Conservation (phyloP, 2,329 filamentous ascomycete species). For the Venturia asperata region DNA sequence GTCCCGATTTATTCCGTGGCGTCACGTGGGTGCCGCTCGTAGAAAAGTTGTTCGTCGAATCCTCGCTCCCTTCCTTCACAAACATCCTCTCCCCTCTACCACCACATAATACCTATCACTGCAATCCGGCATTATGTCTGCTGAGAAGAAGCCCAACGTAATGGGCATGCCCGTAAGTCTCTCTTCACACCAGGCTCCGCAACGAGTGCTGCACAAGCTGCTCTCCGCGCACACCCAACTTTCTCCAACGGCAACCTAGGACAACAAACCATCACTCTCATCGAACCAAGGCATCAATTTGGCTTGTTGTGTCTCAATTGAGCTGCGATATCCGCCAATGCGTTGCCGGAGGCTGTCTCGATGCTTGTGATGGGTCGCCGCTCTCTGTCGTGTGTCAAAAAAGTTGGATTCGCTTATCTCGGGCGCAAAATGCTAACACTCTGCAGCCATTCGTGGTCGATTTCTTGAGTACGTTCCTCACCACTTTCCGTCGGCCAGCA, state of each 20-base stretch:
- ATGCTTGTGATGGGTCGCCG: constrained; percentile 10
- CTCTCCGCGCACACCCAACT: constrained; percentile 17
- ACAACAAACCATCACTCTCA: constrained; percentile 15
- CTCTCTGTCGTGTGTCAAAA: not conserved
- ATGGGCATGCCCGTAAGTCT: constrained; percentile 43
- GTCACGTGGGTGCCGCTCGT: not conserved
- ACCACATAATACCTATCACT: constrained; percentile 8
- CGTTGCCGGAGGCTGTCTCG: not conserved
- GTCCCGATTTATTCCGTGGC: not conserved
- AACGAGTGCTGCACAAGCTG: constrained; percentile 22
- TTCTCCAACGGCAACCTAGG: constrained; percentile 3
- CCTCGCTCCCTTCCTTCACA: not conserved
- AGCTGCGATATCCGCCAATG: not conserved
- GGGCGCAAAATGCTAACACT: constrained; percentile 22
- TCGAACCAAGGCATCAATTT: constrained; percentile 6
- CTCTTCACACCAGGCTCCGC: constrained; percentile 20
- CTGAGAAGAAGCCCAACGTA: constrained; percentile 26
- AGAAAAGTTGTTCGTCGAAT: not conserved
- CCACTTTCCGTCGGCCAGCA: constrained; percentile 17
- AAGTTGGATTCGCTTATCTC: constrained; percentile 11
- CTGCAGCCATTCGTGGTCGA: constrained; percentile 86
- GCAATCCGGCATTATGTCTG: constrained; percentile 12
- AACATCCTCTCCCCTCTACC: constrained; percentile 3
- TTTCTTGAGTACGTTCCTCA: constrained; percentile 83
- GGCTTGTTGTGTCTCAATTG: constrained; percentile 12